phyloP scores from a whole-genome alignment of 805 yeast species.

The Kluyveromyces aestuarii region DNA sequence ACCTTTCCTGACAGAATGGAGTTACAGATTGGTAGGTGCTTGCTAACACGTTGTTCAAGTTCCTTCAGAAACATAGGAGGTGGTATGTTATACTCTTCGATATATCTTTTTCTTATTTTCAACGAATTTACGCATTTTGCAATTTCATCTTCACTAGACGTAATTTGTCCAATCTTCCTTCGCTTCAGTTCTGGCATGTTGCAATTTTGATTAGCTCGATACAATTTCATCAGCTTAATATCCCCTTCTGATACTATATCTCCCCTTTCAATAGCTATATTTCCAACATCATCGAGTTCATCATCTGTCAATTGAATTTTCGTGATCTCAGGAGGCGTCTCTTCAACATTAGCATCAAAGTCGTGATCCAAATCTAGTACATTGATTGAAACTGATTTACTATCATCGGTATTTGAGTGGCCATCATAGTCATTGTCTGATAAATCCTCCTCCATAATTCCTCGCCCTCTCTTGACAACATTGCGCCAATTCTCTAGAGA shows the following conservation, averaged over 20 bases:
- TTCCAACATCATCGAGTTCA: not conserved
- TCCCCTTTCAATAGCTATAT: not conserved
- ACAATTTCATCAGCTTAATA: not conserved
- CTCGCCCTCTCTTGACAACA: not conserved
- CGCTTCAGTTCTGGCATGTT: not conserved
- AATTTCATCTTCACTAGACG: conserved; percentile 7
- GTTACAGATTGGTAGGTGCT: conserved; percentile 29
- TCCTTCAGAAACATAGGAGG: conserved; percentile 20
- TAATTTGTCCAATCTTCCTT: conserved; percentile 3
- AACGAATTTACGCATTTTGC: conserved; percentile 13
- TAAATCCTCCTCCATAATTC: not conserved
- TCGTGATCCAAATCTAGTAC: not conserved
- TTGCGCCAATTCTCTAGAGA: not conserved
- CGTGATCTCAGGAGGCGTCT: not conserved
- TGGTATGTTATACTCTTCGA: conserved; percentile 18
- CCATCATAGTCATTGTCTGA: not conserved
- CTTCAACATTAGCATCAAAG: not conserved
- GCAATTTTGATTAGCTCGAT: not conserved
- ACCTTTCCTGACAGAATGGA: conserved; percentile 35
- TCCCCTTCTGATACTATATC: not conserved
- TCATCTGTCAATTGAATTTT: not conserved
- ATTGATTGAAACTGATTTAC: not conserved
- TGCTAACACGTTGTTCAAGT: conserved; percentile 23
- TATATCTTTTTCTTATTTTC: conserved; percentile 11
- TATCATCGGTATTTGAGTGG: not conserved